Evolutionary conservation across 2,329 filamentous ascomycete species (phyloP).

Genomic region (Bipolaris sorokiniana): DNA sequence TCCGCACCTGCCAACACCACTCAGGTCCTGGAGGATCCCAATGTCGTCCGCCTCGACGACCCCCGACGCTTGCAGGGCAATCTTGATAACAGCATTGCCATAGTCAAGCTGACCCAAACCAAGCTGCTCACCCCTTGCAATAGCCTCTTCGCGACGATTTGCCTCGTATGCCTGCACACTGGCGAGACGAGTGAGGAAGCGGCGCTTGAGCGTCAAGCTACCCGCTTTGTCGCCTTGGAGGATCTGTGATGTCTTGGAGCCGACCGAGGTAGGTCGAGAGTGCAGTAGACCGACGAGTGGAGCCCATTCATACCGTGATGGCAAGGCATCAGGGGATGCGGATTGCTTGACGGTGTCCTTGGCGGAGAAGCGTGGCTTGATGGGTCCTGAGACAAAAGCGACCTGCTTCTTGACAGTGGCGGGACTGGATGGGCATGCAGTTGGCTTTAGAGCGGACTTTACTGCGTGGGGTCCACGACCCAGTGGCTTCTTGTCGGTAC

Average conservation of each 20-base stretch:
- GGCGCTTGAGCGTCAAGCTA: slow-evolving; percentile 9
- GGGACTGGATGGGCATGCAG: background rate
- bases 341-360: slow-evolving; percentile 7
- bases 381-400: slow-evolving; percentile 7
- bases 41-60: slow-evolving; percentile 14
- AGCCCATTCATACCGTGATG: background rate
- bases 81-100: slow-evolving; percentile 18
- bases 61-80: slow-evolving; percentile 8
- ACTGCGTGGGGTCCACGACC: background rate
- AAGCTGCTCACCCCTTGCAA: background rate
- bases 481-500: background rate
- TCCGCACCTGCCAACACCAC: slow-evolving; percentile 3
- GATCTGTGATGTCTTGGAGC: background rate
- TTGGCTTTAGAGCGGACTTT: background rate
- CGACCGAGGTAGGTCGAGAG: background rate
- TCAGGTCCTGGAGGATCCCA: slow-evolving; percentile 13
- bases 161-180: slow-evolving; percentile 18
- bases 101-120: slow-evolving; percentile 19
- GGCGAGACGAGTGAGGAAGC: slow-evolving; percentile 16
- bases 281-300: background rate
- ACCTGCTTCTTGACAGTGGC: slow-evolving; percentile 4
- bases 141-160: slow-evolving; percentile 8
- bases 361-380: slow-evolving; percentile 1
- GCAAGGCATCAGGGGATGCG: background rate
- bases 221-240: background rate